phyloP scores from a whole-genome alignment of 805 yeast genomes.

The Saccharomycopsis sp. region DNA sequence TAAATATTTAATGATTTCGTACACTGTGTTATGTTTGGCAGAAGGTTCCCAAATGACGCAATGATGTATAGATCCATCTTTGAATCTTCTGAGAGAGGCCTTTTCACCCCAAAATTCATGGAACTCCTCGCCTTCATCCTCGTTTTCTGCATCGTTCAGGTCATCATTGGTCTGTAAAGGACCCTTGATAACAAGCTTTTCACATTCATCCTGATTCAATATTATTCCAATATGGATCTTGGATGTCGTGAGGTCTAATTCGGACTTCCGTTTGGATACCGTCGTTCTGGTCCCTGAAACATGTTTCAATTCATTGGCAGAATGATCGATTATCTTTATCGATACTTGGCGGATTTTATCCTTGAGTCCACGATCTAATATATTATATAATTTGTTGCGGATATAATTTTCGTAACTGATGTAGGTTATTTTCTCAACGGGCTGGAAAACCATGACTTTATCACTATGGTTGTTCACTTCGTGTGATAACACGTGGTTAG shows the following conservation, averaged over 20 bases:
- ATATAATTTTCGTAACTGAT: conserved; percentile 62
- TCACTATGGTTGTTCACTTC: conserved; percentile 42
- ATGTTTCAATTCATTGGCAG: conserved; percentile 10
- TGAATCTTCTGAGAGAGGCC: conserved; percentile 83
- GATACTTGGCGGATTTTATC: conserved; percentile 30
- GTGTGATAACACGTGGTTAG: conserved; percentile 46
- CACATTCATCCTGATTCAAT: conserved; percentile 66
- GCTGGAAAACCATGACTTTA: conserved; percentile 39
- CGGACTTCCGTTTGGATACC: conserved; percentile 45
- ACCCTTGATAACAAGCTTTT: conserved; percentile 80
- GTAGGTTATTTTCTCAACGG: conserved; percentile 66
- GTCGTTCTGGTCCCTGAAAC: conserved; percentile 16
- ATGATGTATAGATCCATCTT: conserved; percentile 85
- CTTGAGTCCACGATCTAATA: conserved; percentile 53
- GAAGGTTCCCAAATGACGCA: conserved; percentile 77
- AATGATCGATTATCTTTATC: conserved; percentile 18
- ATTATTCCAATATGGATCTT: conserved; percentile 53
- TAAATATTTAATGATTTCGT: conserved; percentile 57
- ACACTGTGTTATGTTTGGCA: conserved; percentile 53
- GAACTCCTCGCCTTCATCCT: conserved; percentile 55
- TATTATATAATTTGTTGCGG: conserved; percentile 51
- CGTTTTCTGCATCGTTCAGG: conserved; percentile 29
- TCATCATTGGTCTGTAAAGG: conserved; percentile 54
- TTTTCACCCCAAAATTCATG: conserved; percentile 84
- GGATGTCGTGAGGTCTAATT: conserved; percentile 27